Conservation (phyloP, 2,329 filamentous ascomycete species). For the Aspergillus sp. region DNA sequence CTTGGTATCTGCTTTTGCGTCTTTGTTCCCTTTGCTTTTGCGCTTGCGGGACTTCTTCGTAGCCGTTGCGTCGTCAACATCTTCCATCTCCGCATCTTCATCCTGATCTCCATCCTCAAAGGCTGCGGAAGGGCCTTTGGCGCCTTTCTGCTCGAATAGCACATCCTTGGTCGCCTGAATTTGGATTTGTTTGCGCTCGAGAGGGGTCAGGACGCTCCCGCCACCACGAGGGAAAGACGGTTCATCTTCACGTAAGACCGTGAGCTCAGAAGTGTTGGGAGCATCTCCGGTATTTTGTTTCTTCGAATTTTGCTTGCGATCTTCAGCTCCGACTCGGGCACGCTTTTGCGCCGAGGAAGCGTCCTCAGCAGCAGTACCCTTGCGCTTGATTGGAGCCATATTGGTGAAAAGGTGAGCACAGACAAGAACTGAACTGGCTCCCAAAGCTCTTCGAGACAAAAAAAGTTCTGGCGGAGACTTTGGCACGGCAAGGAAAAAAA, state of each 20-base stretch:
- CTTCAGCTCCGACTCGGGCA: constrained; percentile 38
- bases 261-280: constrained; percentile 35
- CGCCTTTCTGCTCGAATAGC: constrained; percentile 75
- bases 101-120: constrained; percentile 59
- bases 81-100: constrained; percentile 53
- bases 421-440: constrained; percentile 23
- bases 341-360: constrained; percentile 37
- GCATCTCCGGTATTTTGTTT: constrained; percentile 26
- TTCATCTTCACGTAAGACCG: constrained; percentile 70
- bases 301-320: constrained; percentile 34
- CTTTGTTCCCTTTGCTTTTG: constrained; percentile 48
- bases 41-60: constrained; percentile 40
- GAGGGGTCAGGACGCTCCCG: constrained; percentile 81
- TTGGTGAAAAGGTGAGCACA: constrained; percentile 21
- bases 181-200: constrained; percentile 96
- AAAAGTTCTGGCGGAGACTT: constrained; percentile 10
- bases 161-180: constrained; percentile 91
- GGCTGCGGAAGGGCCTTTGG: constrained; percentile 48
- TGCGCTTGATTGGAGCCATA: constrained; percentile 49
- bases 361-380: constrained; percentile 41
- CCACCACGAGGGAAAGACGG: constrained; percentile 90
- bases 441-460: constrained; percentile 17
- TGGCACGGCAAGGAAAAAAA: constrained; percentile 16
- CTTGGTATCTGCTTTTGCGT: constrained; percentile 49
- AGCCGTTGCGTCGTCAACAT: constrained; percentile 41